Evolutionary conservation across 1,284 basidiomycete genomes (phyloP).

Genomic region (Neonothopanus nambi): DNA sequence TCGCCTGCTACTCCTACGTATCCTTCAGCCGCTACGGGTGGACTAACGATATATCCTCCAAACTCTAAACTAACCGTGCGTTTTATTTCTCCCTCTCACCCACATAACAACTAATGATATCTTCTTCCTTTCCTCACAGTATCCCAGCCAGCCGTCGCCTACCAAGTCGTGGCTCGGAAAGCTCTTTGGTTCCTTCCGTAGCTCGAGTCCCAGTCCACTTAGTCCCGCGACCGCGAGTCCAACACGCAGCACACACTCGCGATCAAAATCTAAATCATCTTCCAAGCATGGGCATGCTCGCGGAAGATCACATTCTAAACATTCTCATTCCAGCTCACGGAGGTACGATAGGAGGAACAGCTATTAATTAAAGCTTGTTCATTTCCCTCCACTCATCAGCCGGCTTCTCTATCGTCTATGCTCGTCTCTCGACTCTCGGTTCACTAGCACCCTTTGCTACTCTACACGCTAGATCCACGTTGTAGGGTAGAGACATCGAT

Average conservation of each 20-base stretch:
- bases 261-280: not conserved
- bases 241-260: conserved; percentile 1
- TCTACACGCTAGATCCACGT: too few species aligned
- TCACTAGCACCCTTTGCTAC: too few species aligned
- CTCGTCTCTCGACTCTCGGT: too few species aligned
- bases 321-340: too few species aligned
- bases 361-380: too few species aligned
- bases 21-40: not conserved
- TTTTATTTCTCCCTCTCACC: not conserved
- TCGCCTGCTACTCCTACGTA: not conserved
- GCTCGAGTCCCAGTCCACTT: conserved; percentile 6
- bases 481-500: too few species aligned
- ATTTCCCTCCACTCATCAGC: too few species aligned
- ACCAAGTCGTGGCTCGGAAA: conserved; percentile 9
- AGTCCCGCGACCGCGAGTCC: not conserved
- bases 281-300: too few species aligned
- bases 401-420: too few species aligned
- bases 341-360: too few species aligned
- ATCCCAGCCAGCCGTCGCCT: not conserved
- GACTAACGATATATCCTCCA: not conserved
- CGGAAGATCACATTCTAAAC: too few species aligned
- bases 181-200: conserved; percentile 6
- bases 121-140: not conserved
- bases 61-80: not conserved
- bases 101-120: not conserved